Evolutionary conservation across 768 basidiomycete species (phyloP).

Genomic region (Lyophyllum atratum): DNA sequence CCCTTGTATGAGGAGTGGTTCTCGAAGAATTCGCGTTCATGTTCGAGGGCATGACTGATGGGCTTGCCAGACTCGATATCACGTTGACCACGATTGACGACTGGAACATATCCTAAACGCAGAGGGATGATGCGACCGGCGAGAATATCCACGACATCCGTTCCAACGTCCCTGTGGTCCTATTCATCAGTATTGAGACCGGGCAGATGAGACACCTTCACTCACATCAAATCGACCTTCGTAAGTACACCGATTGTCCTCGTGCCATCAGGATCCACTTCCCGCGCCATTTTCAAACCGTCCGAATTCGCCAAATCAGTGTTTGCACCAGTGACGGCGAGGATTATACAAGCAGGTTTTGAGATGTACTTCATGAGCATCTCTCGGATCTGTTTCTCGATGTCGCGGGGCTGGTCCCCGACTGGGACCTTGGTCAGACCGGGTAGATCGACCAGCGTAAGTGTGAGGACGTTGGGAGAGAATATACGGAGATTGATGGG

Average conservation of each 20-base stretch:
- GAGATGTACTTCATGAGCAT: constrained; percentile 97
- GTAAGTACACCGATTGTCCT: constrained; percentile 98
- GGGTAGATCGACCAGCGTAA: constrained; percentile 96
- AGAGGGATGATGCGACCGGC: constrained; percentile 97
- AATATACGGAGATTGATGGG: constrained; percentile 98
- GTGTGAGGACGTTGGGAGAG: constrained; percentile 95
- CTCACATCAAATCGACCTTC: constrained; percentile 97
- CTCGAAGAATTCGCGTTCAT: constrained; percentile 93
- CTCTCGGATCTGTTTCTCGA: constrained; percentile 95
- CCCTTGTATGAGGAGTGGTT: constrained; percentile 90
- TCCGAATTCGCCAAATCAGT: constrained; percentile 98
- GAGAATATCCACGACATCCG: constrained; percentile 98
- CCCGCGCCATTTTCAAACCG: constrained; percentile 92
- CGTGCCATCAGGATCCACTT: constrained; percentile 96
- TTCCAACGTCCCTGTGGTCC: constrained; percentile 85
- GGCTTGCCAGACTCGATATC: constrained; percentile 92
- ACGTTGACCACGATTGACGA: constrained; percentile 97
- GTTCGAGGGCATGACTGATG: constrained; percentile 83
- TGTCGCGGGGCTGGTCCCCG: constrained; percentile 95
- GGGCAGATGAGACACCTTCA: constrained; percentile 14
- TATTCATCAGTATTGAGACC: constrained; percentile 7
- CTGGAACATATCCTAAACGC: constrained; percentile 95
- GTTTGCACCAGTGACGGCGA: constrained; percentile 96
- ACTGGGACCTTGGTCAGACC: constrained; percentile 95
- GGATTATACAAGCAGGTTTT: constrained; percentile 93